A percentile compares a stretch with the other conserved stretches of the same genome.
phyloP scores from a whole-genome alignment of 2,329 filamentous ascomycete species.

The Trichoderma harzianum region DNA sequence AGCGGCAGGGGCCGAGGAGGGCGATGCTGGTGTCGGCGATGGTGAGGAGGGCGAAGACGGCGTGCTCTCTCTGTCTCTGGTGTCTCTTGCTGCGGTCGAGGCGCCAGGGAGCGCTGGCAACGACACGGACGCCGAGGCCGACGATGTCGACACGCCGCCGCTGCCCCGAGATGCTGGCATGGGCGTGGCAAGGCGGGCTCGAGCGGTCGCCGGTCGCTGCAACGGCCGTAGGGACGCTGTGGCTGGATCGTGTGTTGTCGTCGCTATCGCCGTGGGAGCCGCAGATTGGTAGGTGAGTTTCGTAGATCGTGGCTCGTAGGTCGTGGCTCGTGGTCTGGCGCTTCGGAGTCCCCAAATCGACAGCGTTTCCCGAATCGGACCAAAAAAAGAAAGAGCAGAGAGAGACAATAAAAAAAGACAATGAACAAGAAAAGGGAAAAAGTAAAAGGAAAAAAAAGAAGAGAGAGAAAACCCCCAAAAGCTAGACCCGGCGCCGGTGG shows the following conservation, averaged over 20 bases:
- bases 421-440: background rate
- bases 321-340: background rate
- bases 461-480: background rate
- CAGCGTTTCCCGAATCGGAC: background rate
- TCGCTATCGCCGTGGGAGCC: background rate
- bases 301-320: background rate
- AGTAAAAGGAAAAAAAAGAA: background rate
- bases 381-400: background rate
- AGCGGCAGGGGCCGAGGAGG: constrained; percentile 19
- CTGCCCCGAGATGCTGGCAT: constrained; percentile 24
- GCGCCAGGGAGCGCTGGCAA: constrained; percentile 22
- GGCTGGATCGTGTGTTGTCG: background rate
- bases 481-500: background rate
- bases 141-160: constrained; percentile 24
- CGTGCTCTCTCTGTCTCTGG: background rate
- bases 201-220: constrained; percentile 2
- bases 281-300: background rate
- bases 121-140: constrained; percentile 24
- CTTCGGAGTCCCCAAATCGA: background rate
- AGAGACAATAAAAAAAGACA: background rate
- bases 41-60: background rate
- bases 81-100: background rate
- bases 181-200: constrained; percentile 15
- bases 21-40: constrained; percentile 22
- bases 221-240: background rate